Conservation (phyloP, 805 yeast species). For the Suhomyces xylopsoci region DNA sequence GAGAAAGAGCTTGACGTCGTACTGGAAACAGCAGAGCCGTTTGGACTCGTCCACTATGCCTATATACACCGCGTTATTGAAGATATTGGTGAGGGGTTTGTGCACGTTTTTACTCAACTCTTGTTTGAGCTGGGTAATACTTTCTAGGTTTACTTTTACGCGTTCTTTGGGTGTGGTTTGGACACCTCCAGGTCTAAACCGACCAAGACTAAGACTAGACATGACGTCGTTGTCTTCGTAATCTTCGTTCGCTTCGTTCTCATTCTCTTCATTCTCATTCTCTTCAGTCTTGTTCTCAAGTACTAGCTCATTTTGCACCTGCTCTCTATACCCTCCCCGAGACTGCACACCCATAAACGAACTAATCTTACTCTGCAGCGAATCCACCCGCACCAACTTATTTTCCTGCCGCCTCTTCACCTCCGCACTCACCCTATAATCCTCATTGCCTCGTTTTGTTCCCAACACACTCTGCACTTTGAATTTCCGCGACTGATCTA, state of each 20-base stretch:
- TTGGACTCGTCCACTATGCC: conserved; percentile 76
- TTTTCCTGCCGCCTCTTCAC: conserved; percentile 53
- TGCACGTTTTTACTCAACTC: conserved; percentile 47
- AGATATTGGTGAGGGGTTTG: conserved; percentile 58
- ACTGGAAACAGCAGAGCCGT: conserved; percentile 79
- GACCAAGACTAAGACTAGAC: too few relatives aligned
- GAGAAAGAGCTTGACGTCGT: conserved; percentile 70
- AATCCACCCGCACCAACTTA: conserved; percentile 69
- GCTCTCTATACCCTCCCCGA: not conserved
- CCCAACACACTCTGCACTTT: conserved; percentile 55
- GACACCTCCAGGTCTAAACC: not conserved
- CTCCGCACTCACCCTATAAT: conserved; percentile 7
- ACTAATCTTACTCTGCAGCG: conserved; percentile 47
- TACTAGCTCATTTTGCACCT: not conserved
- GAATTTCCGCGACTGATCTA: conserved; percentile 69
- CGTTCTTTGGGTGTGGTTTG: conserved; percentile 9
- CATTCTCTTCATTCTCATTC: not conserved
- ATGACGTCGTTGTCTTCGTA: too few relatives aligned
- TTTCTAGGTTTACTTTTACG: conserved; percentile 49
- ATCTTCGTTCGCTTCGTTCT: not conserved
- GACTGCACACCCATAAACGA: conserved; percentile 10
- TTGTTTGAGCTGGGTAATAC: conserved; percentile 54
- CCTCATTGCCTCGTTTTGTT: conserved; percentile 1
- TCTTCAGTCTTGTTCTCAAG: too few relatives aligned
- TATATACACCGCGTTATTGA: conserved; percentile 68